Conservation (phyloP, 208 protist species). For the Spongospora subterranea region DNA sequence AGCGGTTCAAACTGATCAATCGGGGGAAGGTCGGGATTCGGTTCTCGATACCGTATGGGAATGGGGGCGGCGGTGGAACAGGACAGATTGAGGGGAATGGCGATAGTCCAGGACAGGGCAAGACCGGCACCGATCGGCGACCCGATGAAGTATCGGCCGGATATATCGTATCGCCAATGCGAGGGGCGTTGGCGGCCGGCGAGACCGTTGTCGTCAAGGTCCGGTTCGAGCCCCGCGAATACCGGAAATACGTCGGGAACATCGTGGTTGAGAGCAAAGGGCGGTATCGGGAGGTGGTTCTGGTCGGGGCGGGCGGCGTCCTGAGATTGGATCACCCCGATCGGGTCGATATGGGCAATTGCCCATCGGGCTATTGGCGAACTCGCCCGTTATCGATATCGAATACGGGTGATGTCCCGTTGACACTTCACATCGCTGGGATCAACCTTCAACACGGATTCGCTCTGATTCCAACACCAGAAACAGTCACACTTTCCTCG, state of each 20-base stretch:
- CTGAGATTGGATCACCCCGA: background rate
- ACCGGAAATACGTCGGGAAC: background rate
- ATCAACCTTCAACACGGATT: background rate
- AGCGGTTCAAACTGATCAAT: conserved; percentile 11
- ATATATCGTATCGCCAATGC: background rate
- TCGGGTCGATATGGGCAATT: background rate
- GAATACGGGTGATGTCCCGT: conserved; percentile 8
- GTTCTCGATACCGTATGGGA: background rate
- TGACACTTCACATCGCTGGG: background rate
- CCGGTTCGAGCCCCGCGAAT: conserved; percentile 17
- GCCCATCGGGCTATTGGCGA: background rate
- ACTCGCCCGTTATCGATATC: background rate
- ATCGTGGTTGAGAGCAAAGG: conserved; percentile 53
- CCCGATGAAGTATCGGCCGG: background rate
- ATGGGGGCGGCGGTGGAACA: background rate
- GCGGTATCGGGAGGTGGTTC: background rate
- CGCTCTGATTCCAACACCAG: background rate
- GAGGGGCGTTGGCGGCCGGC: conserved; percentile 12
- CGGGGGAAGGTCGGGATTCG: conserved; percentile 30
- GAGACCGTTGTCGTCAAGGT: background rate
- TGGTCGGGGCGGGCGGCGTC: conserved; percentile 15
- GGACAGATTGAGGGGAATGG: background rate
- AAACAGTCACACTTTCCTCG: background rate
- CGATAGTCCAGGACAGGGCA: background rate
- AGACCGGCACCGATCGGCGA: background rate